phyloP scores from a whole-genome alignment of 148 eudicot genomes.

The Polygonum aviculare region DNA sequence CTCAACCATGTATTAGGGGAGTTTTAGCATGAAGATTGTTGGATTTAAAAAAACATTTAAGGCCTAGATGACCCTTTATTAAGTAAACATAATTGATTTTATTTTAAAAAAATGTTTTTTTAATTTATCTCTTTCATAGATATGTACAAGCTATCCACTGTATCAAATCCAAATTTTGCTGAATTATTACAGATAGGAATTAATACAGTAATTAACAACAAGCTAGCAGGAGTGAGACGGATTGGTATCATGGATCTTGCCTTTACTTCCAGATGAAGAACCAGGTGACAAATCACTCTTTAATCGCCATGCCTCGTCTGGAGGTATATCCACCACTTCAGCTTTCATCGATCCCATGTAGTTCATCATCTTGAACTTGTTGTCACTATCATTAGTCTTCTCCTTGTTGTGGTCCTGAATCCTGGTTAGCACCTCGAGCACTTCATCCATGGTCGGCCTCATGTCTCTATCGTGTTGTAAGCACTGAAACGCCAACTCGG shows the following conservation, averaged over 20 bases:
- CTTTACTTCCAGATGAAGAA: constrained; percentile 5
- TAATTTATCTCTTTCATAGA: background rate
- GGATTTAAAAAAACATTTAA: too few relatives aligned
- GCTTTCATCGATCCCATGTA: background rate
- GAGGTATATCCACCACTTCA: constrained; percentile 3
- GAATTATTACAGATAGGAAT: background rate
- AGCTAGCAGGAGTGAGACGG: background rate
- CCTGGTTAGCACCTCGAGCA: constrained; percentile 13
- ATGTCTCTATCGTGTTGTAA: constrained; percentile 21
- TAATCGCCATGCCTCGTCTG: background rate
- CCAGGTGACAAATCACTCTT: constrained; percentile 1
- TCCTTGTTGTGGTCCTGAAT: constrained; percentile 2
- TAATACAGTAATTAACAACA: background rate
- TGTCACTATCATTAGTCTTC: background rate
- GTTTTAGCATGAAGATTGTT: too few relatives aligned
- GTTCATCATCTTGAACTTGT: background rate
- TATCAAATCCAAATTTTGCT: background rate
- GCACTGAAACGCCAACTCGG: constrained; percentile 32
- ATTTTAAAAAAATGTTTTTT: too few relatives aligned
- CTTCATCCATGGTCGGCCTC: constrained; percentile 33
- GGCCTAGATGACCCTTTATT: too few relatives aligned
- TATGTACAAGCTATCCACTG: background rate
- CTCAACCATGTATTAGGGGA: too few relatives aligned
- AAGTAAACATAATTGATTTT: too few relatives aligned
- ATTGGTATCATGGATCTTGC: background rate